Percentiles rank a stretch among this genome's conserved stretches.
Evolutionary conservation across 345 rosid species (phyloP).

Genomic region (Arabidopsis suecica): DNA sequence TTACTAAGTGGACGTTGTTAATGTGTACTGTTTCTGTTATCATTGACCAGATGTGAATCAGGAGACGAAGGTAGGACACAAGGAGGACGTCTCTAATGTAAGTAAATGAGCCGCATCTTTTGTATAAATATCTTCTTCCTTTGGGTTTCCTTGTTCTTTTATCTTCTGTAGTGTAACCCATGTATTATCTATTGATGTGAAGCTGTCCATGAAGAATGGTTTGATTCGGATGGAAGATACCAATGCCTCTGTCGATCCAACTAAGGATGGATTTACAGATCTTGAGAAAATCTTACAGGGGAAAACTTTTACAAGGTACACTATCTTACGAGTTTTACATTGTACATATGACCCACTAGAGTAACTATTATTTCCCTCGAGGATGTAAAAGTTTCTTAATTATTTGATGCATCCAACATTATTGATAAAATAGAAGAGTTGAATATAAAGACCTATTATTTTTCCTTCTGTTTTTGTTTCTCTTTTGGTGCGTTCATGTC

Average conservation of each 20-base stretch:
- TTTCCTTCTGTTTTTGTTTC: slow-evolving; percentile 1
- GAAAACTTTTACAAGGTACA: slow-evolving; percentile 77
- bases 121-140: neutral
- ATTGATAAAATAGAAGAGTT: neutral
- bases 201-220: slow-evolving; percentile 46
- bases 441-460: neutral
- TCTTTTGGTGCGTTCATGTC: slow-evolving; percentile 2
- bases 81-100: slow-evolving; percentile 25
- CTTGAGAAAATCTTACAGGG: slow-evolving; percentile 56
- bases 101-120: slow-evolving; percentile 22
- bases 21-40: slow-evolving; percentile 26
- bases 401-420: slow-evolving; percentile 1
- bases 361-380: neutral
- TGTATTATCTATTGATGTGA: slow-evolving; percentile 32
- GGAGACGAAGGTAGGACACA: slow-evolving; percentile 36
- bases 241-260: slow-evolving; percentile 42
- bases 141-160: neutral
- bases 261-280: slow-evolving; percentile 44
- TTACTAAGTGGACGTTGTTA: slow-evolving; percentile 4
- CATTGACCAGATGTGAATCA: slow-evolving; percentile 39
- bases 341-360: slow-evolving; percentile 14
- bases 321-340: neutral
- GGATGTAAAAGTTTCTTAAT: slow-evolving; percentile 1
- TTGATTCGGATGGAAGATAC: slow-evolving; percentile 42
- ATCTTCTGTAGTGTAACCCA: neutral